phyloP scores from a whole-genome alignment of 2,329 filamentous ascomycete species.

The Fusarium dimerum region DNA sequence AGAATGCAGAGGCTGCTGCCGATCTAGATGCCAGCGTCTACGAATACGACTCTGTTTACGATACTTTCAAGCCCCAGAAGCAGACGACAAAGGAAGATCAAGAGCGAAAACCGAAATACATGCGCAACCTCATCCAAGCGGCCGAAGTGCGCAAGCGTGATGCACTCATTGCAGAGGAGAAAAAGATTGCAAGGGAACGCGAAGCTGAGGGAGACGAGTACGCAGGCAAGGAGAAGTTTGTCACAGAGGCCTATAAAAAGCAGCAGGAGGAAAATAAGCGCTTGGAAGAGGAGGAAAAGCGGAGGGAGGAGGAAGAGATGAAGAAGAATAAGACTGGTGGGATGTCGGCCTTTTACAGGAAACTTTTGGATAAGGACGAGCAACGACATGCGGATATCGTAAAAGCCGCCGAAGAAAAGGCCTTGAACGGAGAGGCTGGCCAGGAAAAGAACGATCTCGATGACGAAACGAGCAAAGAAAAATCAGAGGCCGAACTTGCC shows the following conservation, averaged over 20 bases:
- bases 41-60: conserved; percentile 83
- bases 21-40: conserved; percentile 74
- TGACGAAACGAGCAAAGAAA: conserved; percentile 54
- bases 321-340: conserved; percentile 65
- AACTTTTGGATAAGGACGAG: conserved; percentile 71
- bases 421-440: conserved; percentile 39
- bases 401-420: conserved; percentile 62
- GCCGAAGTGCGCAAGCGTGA: conserved; percentile 78
- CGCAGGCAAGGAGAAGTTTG: conserved; percentile 82
- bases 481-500: conserved; percentile 64
- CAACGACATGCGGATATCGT: conserved; percentile 68
- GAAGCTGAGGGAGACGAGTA: conserved; percentile 81
- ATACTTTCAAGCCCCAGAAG: conserved; percentile 69
- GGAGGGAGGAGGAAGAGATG: conserved; percentile 63
- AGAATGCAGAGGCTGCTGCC: conserved; percentile 64
- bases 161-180: conserved; percentile 76
- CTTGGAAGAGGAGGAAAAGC: conserved; percentile 71
- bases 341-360: conserved; percentile 78
- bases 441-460: conserved; percentile 34
- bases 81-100: conserved; percentile 54
- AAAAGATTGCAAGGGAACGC: conserved; percentile 74
- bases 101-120: conserved; percentile 74
- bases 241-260: conserved; percentile 78
- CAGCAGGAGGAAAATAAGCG: conserved; percentile 75
- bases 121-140: conserved; percentile 70